phyloP scores from a whole-genome alignment of 306 rosid species.

The Cicer bijugum region DNA sequence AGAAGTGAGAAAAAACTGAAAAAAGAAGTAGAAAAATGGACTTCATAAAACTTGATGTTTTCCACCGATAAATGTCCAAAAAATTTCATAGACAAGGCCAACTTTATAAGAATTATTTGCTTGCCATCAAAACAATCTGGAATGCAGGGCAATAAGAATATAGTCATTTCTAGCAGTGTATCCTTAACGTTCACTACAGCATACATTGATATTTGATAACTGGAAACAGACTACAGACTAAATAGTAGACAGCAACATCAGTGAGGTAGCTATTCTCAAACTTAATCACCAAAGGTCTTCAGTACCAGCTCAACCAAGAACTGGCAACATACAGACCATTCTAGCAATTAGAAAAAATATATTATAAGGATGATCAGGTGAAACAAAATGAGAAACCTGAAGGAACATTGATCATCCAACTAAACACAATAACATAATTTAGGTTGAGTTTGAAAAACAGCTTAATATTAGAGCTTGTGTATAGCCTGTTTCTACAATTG shows the following conservation, averaged over 20 bases:
- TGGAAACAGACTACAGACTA: constrained; percentile 11
- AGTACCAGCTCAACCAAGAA: constrained; percentile 23
- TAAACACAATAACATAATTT: constrained; percentile 18
- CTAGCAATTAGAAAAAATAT: background rate
- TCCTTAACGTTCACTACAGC: constrained; percentile 3
- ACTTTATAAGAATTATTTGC: constrained; percentile 14
- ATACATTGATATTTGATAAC: background rate
- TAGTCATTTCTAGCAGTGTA: background rate
- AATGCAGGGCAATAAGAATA: constrained; percentile 27
- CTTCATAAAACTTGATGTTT: constrained; percentile 20
- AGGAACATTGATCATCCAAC: constrained; percentile 23
- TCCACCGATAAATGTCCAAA: background rate
- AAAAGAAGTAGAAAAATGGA: constrained; percentile 33
- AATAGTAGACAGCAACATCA: constrained; percentile 21
- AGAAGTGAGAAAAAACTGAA: background rate
- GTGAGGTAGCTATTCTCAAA: constrained; percentile 7
- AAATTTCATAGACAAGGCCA: constrained; percentile 13
- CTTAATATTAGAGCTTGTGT: background rate
- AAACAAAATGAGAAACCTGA: background rate
- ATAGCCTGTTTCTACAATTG: background rate
- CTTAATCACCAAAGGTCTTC: background rate
- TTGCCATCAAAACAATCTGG: constrained; percentile 26
- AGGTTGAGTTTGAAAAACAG: background rate
- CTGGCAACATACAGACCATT: constrained; percentile 1
- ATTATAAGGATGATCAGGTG: constrained; percentile 11